Evolutionary conservation across 495 filamentous ascomycete genomes (phyloP).

Genomic region (Xylaria curta): DNA sequence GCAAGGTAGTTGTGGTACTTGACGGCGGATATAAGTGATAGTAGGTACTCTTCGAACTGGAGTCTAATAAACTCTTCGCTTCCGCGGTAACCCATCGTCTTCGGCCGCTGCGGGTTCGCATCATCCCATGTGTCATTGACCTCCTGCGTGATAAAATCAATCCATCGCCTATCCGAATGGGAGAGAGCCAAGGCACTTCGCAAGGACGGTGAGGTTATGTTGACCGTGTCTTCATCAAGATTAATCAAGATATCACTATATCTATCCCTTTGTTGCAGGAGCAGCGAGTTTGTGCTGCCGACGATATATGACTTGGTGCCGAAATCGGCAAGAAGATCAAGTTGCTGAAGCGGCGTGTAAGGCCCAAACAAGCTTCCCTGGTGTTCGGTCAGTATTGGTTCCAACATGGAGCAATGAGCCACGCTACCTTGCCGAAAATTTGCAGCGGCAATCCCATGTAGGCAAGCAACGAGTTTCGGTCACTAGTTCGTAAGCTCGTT

Average conservation of each 20-base stretch:
- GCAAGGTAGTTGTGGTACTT: conserved; percentile 86
- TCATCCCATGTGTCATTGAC: conserved; percentile 98
- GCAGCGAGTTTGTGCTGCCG: conserved; percentile 92
- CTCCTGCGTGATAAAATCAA: conserved; percentile 90
- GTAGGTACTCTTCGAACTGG: conserved; percentile 96
- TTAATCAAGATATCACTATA: conserved; percentile 98
- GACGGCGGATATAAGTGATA: conserved; percentile 84
- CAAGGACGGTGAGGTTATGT: conserved; percentile 79
- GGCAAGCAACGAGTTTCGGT: conserved; percentile 83
- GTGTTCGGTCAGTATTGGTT: conserved; percentile 25
- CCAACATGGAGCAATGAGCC: neutral
- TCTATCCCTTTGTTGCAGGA: conserved; percentile 93
- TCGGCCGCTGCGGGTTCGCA: conserved; percentile 82
- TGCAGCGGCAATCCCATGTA: conserved; percentile 96
- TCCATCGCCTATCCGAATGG: conserved; percentile 90
- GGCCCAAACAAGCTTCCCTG: conserved; percentile 94
- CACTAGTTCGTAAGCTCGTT: conserved; percentile 88
- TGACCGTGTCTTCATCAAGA: conserved; percentile 87
- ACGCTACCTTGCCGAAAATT: conserved; percentile 84
- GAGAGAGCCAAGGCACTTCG: conserved; percentile 80
- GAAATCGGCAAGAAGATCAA: conserved; percentile 91
- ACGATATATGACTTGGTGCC: conserved; percentile 98
- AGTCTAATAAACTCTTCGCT: conserved; percentile 98
- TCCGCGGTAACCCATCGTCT: conserved; percentile 92
- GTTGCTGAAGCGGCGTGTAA: conserved; percentile 94